phyloP scores from a whole-genome alignment of 257 asterid genomes.

The Verbena officinalis region DNA sequence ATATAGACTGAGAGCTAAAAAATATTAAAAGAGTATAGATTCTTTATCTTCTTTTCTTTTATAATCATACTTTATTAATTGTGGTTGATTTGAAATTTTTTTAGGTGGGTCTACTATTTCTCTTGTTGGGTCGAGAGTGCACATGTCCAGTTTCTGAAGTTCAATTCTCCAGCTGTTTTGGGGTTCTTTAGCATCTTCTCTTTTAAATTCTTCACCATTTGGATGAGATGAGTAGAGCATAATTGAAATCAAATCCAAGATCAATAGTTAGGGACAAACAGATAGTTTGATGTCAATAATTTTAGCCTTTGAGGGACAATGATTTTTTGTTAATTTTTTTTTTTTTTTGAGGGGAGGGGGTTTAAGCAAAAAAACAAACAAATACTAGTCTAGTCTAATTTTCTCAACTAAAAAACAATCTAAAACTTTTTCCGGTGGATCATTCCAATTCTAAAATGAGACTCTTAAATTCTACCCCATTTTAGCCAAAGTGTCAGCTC shows the following conservation, averaged over 20 bases:
- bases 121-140: conserved; percentile 4
- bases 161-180: conserved; percentile 4
- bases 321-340: too few relatives aligned
- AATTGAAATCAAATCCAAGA: not conserved
- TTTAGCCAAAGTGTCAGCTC: too few relatives aligned
- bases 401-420: too few relatives aligned
- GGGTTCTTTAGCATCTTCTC: conserved; percentile 12
- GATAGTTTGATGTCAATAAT: too few relatives aligned
- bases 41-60: conserved; percentile 9
- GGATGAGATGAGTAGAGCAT: conserved; percentile 9
- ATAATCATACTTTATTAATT: conserved; percentile 12
- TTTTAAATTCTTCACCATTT: not conserved
- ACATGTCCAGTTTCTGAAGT: conserved; percentile 8
- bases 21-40: conserved; percentile 8
- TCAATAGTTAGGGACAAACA: too few relatives aligned
- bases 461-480: too few relatives aligned
- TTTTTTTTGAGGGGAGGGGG: too few relatives aligned
- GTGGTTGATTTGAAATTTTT: conserved; percentile 29
- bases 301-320: too few relatives aligned
- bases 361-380: too few relatives aligned
- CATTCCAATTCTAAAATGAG: too few relatives aligned
- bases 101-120: conserved; percentile 8
- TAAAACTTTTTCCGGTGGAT: too few relatives aligned
- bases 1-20: conserved; percentile 25
- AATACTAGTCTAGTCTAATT: too few relatives aligned